These are phyloP conservation scores for Salmacisia buchloeana DNA, from an alignment of 1,284 basidiomycete genomes.

Conservation along the genomic window DNA sequence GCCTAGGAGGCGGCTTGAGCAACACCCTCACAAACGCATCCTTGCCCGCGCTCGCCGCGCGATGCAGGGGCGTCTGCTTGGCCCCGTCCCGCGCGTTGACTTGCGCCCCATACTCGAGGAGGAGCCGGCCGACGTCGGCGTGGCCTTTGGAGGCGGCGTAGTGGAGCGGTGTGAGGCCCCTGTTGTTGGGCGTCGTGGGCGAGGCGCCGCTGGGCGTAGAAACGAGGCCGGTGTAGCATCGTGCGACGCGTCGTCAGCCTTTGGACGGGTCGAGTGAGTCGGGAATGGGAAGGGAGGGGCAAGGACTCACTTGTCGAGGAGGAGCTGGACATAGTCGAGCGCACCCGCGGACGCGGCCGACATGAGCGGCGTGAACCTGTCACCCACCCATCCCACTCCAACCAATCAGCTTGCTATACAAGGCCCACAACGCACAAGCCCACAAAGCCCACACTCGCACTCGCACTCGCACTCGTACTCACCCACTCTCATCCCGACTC, in stretches of 20 bases:
- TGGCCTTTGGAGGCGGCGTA: conserved; percentile 34
- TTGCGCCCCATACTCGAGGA: conserved; percentile 20
- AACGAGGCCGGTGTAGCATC: no score
- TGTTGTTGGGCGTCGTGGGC: conserved; percentile 14
- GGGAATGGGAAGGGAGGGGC: neutral
- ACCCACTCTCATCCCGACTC: conserved; percentile 1
- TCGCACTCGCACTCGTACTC: no score
- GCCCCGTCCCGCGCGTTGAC: conserved; percentile 32
- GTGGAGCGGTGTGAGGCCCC: conserved; percentile 25
- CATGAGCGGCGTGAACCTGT: neutral
- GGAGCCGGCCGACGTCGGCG: conserved; percentile 21
- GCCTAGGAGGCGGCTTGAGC: conserved; percentile 20
- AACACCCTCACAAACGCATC: conserved; percentile 26
- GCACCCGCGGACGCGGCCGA: neutral
- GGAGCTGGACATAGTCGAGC: neutral
- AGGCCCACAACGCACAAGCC: no score
- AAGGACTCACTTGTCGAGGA: neutral
- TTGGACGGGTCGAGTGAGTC: no score
- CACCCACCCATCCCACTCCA: no score
- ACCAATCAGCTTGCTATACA: no score
- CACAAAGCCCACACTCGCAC: no score
- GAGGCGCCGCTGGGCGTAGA: conserved; percentile 5
- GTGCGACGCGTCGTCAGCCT: neutral
- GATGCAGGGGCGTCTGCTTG: conserved; percentile 29
- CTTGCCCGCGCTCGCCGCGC: conserved; percentile 23